Conservation (phyloP, 192 early-diverging fungal genomes). For the Coemansia sp. region DNA sequence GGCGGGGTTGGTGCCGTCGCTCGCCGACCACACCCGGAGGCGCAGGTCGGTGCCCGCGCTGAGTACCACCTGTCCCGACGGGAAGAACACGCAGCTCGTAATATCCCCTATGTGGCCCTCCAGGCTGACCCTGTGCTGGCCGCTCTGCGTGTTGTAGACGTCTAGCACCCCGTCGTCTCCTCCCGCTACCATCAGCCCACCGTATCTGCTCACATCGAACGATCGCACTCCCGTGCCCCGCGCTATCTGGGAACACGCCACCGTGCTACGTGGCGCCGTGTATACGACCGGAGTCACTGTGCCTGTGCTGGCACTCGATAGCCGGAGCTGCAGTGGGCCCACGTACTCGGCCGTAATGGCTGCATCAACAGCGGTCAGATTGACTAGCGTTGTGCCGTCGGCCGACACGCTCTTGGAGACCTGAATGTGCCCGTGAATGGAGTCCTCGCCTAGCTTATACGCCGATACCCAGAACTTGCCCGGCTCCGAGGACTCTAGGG, state of each 20-base stretch:
- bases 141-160: constrained; percentile 32
- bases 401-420: constrained; percentile 3
- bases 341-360: constrained; percentile 22
- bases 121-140: constrained; percentile 22
- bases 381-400: constrained; percentile 6
- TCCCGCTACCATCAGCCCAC: constrained; percentile 38
- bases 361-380: background rate
- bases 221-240: constrained; percentile 28
- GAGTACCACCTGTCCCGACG: constrained; percentile 70
- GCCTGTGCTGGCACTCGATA: constrained; percentile 18
- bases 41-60: constrained; percentile 68
- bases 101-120: constrained; percentile 67
- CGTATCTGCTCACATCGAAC: constrained; percentile 40
- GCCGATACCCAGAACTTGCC: constrained; percentile 51
- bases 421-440: constrained; percentile 30
- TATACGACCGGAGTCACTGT: constrained; percentile 10
- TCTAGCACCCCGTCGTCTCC: constrained; percentile 41
- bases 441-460: constrained; percentile 24
- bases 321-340: constrained; percentile 21
- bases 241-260: constrained; percentile 26
- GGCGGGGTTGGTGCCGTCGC: constrained; percentile 72
- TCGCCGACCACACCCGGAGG: constrained; percentile 70
- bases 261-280: constrained; percentile 19
- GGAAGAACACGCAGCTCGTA: constrained; percentile 68
- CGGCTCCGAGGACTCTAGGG: constrained; percentile 3